Evolutionary conservation across 768 basidiomycete species (phyloP), one percentile per base, ranked within the genome.

Genomic region (Amanita pseudoporphyria): DNA sequence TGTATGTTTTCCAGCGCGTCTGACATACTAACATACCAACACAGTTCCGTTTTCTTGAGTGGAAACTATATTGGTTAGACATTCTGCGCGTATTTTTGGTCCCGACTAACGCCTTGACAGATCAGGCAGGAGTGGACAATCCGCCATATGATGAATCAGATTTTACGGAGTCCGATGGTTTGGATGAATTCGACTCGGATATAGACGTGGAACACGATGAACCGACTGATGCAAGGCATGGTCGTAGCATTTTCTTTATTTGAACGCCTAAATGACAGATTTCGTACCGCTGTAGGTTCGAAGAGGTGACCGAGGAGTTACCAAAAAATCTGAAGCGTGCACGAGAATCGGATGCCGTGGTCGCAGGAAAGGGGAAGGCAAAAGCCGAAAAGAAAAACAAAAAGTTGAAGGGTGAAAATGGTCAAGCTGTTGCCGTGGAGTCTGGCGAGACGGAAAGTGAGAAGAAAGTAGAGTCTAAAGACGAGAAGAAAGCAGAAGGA

Each of bases 181-280:
- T 87, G n/a, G 76, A 73, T 33, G 84, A 87, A 51, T 82, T 90
- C 47, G 84, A 82, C 66, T 89, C 84, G 5, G 90, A 92, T 58
- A 86, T 89, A 35, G 87, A 91, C 60, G 71, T 91, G 58, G 73
- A 84, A 55, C 71, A 72, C 1, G 74, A 74, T 32, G 84, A 82
- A 12, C 53, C 84, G 28, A 79, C 71, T 52, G 79, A 79, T 51
- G 76, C 70, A 14, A 74, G 76, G 78, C 79, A 54, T 40, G 69
- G 62, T 43, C 30, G n/a, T 18, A 18, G 30, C 30, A 12, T 21
- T 21, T 35, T 52, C 16, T 46, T 24, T 31, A 45, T 13, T 10
- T 18, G 24, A n/a, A 26, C 6, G 18, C 51, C 6, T 44, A 44
- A 5, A 3, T 45, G 7, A 30, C 33, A 12, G 21, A 19, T 31